Base-by-base conservation (phyloP, 441 rosid species). In the Pelargonium citronellum region DNA sequence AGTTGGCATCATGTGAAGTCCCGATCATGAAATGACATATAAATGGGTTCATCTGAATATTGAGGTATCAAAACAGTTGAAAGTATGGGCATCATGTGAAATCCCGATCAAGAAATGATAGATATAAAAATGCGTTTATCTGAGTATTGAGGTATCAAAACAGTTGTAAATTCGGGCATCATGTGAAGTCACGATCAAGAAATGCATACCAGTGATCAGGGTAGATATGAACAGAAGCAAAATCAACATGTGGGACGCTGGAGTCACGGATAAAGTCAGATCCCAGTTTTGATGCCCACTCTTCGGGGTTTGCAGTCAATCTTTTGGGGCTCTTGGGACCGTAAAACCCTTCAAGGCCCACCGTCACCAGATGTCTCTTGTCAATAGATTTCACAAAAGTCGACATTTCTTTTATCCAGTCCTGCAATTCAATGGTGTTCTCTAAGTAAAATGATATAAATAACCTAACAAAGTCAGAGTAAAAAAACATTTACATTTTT, bases 301-400 rank as follows among this genome's bases (percentile, higher is more conserved):
- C 70, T 76, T 86, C 90, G 0, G 98, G 98, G 75, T 91, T 91
- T 60, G 85, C 89, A 4, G 88, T 85, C 67, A 83, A 64, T 61
- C 85, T 84, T 82, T 91, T 91, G 13, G 96, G 87, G 75, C 79
- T 90, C 70, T 81, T 85, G 53, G 94, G 95, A 72, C 99, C 99
- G 39, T 91, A 94, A 76, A 94, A 94, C 68, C 99, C 97, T 87
- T 94, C 99, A 68, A 90, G 80, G 37, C 97, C 99, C 68, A 94
- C 88, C 7, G 97, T 90, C 61, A 91, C 74, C 24, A 94, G 85
- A 86, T 94, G 99, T 57, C 85, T 90, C 64, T 75, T 85, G 84
- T 94, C 99, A 2, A 94, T 84, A 49, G 95, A 86, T 84, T 91
- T 94, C 49, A 90, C 83, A 53, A 79, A 94, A 24, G 87, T 84